phyloP scores from a whole-genome alignment of 1,284 basidiomycete genomes.

The Pseudomicrostroma phylloplanum region DNA sequence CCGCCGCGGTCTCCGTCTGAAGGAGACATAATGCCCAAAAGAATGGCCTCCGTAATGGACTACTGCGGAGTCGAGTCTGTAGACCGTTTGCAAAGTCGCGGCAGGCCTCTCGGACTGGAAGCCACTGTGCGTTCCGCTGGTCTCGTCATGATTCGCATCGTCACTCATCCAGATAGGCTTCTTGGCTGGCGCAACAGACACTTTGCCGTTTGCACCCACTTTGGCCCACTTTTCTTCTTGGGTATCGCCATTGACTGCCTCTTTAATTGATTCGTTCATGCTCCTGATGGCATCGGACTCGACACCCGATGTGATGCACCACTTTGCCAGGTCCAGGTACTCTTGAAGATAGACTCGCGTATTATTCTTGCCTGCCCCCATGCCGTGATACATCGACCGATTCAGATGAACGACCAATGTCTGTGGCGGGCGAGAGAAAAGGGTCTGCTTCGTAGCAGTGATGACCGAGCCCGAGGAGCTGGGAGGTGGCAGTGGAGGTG shows the following conservation, averaged over 20 bases:
- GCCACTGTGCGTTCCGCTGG: background rate
- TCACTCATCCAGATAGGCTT: too few relatives aligned
- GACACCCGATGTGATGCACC: constrained; percentile 25
- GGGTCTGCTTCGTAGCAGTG: constrained; percentile 40
- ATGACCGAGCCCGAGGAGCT: background rate
- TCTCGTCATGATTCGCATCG: too few relatives aligned
- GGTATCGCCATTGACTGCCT: background rate
- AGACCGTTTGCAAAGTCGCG: constrained; percentile 12
- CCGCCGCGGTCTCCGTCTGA: constrained; percentile 20
- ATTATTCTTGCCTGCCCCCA: constrained; percentile 43
- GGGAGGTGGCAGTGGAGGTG: background rate
- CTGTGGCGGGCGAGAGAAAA: constrained; percentile 39
- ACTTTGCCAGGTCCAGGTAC: constrained; percentile 31
- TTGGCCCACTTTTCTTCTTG: background rate
- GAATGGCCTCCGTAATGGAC: constrained; percentile 47
- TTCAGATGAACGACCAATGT: constrained; percentile 44
- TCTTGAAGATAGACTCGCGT: constrained; percentile 38
- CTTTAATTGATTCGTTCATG: background rate
- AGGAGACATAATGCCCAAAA: constrained; percentile 47
- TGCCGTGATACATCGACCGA: constrained; percentile 28
- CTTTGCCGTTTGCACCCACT: background rate
- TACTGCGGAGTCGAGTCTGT: constrained; percentile 35
- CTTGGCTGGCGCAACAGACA: too few relatives aligned
- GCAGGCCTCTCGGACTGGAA: background rate
- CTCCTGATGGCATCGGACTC: background rate